phyloP scores from a whole-genome alignment of 176 grass and related monocot species.

The Oryza meyeriana region DNA sequence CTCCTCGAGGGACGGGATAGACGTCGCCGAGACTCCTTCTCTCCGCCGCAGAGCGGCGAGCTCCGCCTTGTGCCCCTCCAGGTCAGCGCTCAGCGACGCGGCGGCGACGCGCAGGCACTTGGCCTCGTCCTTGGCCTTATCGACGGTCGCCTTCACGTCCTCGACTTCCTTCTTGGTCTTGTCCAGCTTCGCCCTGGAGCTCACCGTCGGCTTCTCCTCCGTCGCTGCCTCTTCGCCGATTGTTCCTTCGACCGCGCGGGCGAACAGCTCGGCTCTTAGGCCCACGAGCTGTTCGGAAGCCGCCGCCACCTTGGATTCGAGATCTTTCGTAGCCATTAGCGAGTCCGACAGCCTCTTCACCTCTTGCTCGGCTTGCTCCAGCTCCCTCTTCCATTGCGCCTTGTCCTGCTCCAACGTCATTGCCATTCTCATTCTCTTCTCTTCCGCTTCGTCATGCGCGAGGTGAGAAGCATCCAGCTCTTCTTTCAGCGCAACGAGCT shows the following conservation, averaged over 20 bases:
- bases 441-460: constrained; percentile 51
- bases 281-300: constrained; percentile 44
- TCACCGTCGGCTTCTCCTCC: constrained; percentile 5
- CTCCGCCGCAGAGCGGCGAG: constrained; percentile 39
- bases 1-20: constrained; percentile 49
- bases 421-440: constrained; percentile 37
- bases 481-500: constrained; percentile 33
- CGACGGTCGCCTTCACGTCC: constrained; percentile 47
- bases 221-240: background rate
- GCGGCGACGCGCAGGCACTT: constrained; percentile 46
- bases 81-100: constrained; percentile 42
- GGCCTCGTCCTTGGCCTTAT: constrained; percentile 49
- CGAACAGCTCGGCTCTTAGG: constrained; percentile 52
- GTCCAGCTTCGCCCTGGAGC: background rate
- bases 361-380: constrained; percentile 52
- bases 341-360: constrained; percentile 30
- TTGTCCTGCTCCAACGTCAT: constrained; percentile 56
- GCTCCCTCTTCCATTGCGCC: constrained; percentile 47
- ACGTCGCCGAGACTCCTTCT: constrained; percentile 11
- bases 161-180: constrained; percentile 44
- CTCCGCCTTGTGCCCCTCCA: constrained; percentile 47
- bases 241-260: constrained; percentile 29
- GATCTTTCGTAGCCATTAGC: constrained; percentile 29
- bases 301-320: constrained; percentile 45
- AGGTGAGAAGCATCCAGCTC: constrained; percentile 49